phyloP scores from a whole-genome alignment of 2,329 filamentous ascomycete species.

The Ceratocystis harringtonii region DNA sequence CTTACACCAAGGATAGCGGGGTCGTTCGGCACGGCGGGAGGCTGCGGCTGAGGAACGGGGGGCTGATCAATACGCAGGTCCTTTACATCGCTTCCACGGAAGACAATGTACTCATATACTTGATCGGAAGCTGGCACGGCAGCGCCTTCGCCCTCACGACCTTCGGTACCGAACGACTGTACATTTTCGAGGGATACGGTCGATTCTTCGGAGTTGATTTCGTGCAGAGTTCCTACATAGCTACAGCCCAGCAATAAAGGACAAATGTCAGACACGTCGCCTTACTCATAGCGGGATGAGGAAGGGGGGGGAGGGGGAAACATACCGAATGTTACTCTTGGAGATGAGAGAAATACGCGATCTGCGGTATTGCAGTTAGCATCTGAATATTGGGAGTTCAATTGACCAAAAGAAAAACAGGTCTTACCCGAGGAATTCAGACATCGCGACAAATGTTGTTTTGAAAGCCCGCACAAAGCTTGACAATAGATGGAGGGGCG shows the following conservation, averaged over 20 bases:
- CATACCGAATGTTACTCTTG: conserved; percentile 90
- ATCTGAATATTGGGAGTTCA: conserved; percentile 20
- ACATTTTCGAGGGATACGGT: conserved; percentile 97
- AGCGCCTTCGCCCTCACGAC: conserved; percentile 72
- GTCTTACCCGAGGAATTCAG: conserved; percentile 45
- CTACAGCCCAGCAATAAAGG: conserved; percentile 35
- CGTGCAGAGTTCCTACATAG: conserved; percentile 89
- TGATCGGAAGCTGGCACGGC: conserved; percentile 53
- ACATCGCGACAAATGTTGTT: conserved; percentile 34
- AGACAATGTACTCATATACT: conserved; percentile 97
- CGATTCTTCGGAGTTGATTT: conserved; percentile 94
- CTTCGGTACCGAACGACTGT: conserved; percentile 84
- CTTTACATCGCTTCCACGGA: conserved; percentile 95
- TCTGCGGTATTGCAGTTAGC: conserved; percentile 34
- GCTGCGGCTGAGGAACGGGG: conserved; percentile 53
- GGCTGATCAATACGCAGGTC: conserved; percentile 87
- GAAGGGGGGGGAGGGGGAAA: conserved; percentile 18
- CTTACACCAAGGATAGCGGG: conserved; percentile 95
- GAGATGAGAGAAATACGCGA: conserved; percentile 93
- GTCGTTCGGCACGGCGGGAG: conserved; percentile 73
- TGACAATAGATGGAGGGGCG: conserved; percentile 19
- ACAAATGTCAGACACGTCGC: conserved; percentile 17
- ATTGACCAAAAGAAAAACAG: conserved; percentile 19
- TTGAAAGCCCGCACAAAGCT: conserved; percentile 28
- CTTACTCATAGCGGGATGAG: background rate